Evolutionary conservation across 805 yeast species (phyloP), one percentile per base, ranked within the genome.

Genomic region (Starmerella apicola): DNA sequence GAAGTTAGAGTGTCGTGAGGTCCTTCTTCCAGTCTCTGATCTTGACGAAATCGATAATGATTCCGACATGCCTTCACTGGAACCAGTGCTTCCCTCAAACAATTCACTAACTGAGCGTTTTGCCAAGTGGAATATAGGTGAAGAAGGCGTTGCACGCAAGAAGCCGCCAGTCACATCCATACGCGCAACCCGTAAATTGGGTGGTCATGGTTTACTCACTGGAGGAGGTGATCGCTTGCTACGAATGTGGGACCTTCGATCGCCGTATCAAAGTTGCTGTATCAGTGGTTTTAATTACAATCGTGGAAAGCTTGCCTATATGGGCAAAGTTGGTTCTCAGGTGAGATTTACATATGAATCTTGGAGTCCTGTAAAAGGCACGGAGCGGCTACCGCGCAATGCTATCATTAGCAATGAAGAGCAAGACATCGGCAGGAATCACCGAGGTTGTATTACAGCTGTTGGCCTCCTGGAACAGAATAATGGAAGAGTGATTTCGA

Each of bases 1-100:
- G 7, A 66, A 68, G 19, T 62, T 72, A 16, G 73, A 70, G 34
- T 80, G 93, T 51, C 62, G 67, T 20, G 67, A 64, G 41, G 62
- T 67, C 0, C 37, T 48, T 9, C 45, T 49, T 10, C 52, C 51
- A 1, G 38, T 26, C 15, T 28, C 43, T 3, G 42, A 36, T 26
- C 28, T 31, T n/a, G 44, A 43, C 1, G 43, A 34, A 8, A 36
- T 34, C 15, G 43, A 36, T 18, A n/a, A 23, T 8, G 44, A 40
- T 8, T 42, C 37, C 16, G 37, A 41, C 17, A 45, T 51, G 18
- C 53, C 55, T 18, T 44, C 52, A 1, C 32, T 49, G n/a, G 33
- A 37, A 9, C 49, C 58, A 3, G 52, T 53, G 5, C 45, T 45
- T 5, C 51, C 44, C 25, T 37, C 46, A 2, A 41, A 36, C 12